Base-by-base conservation (phyloP, 2,329 filamentous ascomycete genomes). In the Cyclaneusma minus region DNA sequence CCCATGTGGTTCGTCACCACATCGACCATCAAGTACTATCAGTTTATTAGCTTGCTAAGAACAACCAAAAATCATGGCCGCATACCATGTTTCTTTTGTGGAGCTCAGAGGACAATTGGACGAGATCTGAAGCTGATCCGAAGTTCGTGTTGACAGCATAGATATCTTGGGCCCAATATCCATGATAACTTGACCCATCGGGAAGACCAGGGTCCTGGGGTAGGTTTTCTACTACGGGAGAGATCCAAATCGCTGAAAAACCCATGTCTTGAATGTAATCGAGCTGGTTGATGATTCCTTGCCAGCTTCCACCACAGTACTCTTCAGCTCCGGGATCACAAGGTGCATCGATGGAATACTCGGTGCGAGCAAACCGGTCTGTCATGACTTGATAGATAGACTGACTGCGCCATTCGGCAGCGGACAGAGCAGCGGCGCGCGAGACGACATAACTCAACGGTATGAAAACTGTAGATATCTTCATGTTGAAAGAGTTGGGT, bases 231-330 rank as follows among this genome's bases (percentile, higher is more conserved):
- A 52, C 47, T 12, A 60, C 48, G 0, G 56, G 57, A 4, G 54
- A 48, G 26, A 50, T 47, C 45, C 45, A 48, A 30, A 49, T 39
- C 25, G 58, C 55, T 39, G 58, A 55, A 28, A 64, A 64, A 0
- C 59, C 58, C 44, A 61, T 51, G 8, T 43, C 50, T 31, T 60
- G 48, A 31, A 64, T 62, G 36, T 64, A 64, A 36, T 63, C 59
- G 6, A 64, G 45, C 13, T 57, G 50, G 17, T 54, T 46, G 28
- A 58, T 55, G 5, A 60, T 53, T 6, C 60, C 60, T 35, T 52
- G 48, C 52, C 58, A 64, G 12, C 58, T 62, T 7, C 60, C 60
- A 24, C 62, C 62, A 33, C 62, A 67, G 34, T 62, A 62, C 4
- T 48, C 21, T 5, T 45, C 41, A 31, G 33, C 30, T 9, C 17